Percentiles rank a stretch among this genome's conserved stretches.
phyloP scores from a whole-genome alignment of 352 stramenopile species.

The Blastocystis sp. region DNA sequence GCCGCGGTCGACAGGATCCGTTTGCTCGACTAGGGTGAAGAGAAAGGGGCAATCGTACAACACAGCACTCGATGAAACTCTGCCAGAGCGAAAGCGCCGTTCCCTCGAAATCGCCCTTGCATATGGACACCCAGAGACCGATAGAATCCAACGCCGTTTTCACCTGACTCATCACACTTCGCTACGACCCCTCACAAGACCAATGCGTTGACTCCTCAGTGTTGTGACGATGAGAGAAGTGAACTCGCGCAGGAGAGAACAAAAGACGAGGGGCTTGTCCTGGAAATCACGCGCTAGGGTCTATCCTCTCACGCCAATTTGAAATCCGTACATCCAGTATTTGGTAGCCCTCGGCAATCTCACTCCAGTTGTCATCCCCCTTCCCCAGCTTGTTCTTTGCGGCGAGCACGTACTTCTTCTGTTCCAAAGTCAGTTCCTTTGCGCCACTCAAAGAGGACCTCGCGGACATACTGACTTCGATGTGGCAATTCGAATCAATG shows the following conservation, averaged over 20 bases:
- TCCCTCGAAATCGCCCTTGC: constrained; percentile 45
- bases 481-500: neutral
- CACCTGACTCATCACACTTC: constrained; percentile 1
- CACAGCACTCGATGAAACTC: constrained; percentile 50
- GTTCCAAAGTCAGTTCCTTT: constrained; percentile 31
- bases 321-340: constrained; percentile 36
- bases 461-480: constrained; percentile 7
- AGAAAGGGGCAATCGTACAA: neutral
- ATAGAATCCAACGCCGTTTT: constrained; percentile 62
- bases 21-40: constrained; percentile 20
- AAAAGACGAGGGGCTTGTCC: constrained; percentile 57
- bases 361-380: constrained; percentile 1
- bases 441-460: neutral
- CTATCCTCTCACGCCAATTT: neutral
- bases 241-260: constrained; percentile 53
- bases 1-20: constrained; percentile 16
- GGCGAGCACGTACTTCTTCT: constrained; percentile 38
- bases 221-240: constrained; percentile 6
- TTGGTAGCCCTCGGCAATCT: constrained; percentile 59
- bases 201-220: constrained; percentile 28
- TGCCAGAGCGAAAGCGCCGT: constrained; percentile 54
- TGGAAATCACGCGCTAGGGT: constrained; percentile 43
- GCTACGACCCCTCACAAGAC: neutral
- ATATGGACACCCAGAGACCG: constrained; percentile 38
- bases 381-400: constrained; percentile 47